phyloP scores from a whole-genome alignment of 2,329 filamentous ascomycete genomes.

The Xylaria digitata region DNA sequence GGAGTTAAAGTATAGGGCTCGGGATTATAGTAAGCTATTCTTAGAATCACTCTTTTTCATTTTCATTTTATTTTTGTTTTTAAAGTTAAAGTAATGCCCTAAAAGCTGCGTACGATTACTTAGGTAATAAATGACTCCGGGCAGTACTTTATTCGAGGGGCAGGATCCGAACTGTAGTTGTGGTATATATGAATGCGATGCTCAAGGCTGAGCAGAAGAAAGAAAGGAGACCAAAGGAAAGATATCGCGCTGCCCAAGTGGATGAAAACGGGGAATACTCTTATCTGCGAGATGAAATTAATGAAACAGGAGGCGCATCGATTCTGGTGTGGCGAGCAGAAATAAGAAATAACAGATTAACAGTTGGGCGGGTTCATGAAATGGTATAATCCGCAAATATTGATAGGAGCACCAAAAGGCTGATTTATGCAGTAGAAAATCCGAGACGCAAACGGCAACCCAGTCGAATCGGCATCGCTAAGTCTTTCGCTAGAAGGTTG shows the following conservation, averaged over 20 bases:
- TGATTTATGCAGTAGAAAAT: slow-evolving; percentile 9
- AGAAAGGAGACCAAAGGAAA: slow-evolving; percentile 3
- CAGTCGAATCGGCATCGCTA: slow-evolving; percentile 6
- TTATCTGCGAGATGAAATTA: slow-evolving; percentile 2
- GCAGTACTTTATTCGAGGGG: slow-evolving; percentile 3
- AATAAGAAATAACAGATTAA: background rate
- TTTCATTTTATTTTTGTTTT: no score
- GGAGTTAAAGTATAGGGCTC: background rate
- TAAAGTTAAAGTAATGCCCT: background rate
- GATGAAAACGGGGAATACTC: background rate
- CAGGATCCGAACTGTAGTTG: slow-evolving; percentile 15
- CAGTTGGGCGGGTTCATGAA: background rate
- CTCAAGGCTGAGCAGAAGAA: slow-evolving; percentile 8
- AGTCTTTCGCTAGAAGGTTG: slow-evolving; percentile 9
- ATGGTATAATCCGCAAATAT: background rate
- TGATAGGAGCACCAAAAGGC: background rate
- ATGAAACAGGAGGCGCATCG: slow-evolving; percentile 19
- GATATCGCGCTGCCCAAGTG: slow-evolving; percentile 1
- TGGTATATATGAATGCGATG: slow-evolving; percentile 7
- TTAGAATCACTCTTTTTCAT: background rate
- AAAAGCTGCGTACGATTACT: background rate
- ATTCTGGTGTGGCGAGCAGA: slow-evolving; percentile 19
- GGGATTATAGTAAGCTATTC: slow-evolving; percentile 15
- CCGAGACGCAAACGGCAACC: background rate
- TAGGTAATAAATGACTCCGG: background rate